phyloP scores from a whole-genome alignment of 2,329 filamentous ascomycete genomes.

The Nothophoma quercina region DNA sequence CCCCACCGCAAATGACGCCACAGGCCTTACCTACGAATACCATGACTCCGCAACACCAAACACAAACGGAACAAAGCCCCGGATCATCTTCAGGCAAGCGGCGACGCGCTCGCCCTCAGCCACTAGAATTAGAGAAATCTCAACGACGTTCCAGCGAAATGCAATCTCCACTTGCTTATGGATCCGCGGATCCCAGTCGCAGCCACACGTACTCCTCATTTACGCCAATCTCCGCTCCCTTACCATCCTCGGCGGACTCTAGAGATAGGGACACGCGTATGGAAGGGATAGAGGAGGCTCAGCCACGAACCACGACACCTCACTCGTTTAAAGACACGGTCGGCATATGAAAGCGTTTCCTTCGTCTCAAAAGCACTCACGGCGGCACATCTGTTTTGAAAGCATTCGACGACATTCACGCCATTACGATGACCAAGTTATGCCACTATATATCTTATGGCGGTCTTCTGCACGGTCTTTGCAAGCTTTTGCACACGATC shows the following conservation, averaged over 20 bases:
- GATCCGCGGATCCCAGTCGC: constrained; percentile 37
- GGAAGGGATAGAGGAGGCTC: constrained; percentile 49
- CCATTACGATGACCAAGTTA: constrained; percentile 50
- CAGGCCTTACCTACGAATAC: constrained; percentile 26
- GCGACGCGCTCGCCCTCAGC: constrained; percentile 41
- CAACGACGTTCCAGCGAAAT: constrained; percentile 37
- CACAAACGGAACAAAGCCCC: constrained; percentile 36
- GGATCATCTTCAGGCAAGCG: constrained; percentile 49
- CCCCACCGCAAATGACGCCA: constrained; percentile 34
- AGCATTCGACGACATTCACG: constrained; percentile 50
- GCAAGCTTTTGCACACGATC: constrained; percentile 34
- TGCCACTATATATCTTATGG: constrained; percentile 31
- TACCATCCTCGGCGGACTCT: constrained; percentile 42
- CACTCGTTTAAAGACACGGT: constrained; percentile 54
- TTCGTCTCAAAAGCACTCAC: constrained; percentile 48
- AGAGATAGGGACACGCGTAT: constrained; percentile 46
- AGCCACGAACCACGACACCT: constrained; percentile 50
- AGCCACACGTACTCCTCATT: constrained; percentile 43
- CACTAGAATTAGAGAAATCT: constrained; percentile 42
- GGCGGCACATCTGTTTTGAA: constrained; percentile 50
- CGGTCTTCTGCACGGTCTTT: constrained; percentile 45
- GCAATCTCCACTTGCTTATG: constrained; percentile 42
- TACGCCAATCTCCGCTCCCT: constrained; percentile 47
- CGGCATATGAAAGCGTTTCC: constrained; percentile 51
- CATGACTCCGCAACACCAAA: constrained; percentile 40